phyloP scores from a whole-genome alignment of 83 land plant genomes.

The Diphasiastrum complanatum region DNA sequence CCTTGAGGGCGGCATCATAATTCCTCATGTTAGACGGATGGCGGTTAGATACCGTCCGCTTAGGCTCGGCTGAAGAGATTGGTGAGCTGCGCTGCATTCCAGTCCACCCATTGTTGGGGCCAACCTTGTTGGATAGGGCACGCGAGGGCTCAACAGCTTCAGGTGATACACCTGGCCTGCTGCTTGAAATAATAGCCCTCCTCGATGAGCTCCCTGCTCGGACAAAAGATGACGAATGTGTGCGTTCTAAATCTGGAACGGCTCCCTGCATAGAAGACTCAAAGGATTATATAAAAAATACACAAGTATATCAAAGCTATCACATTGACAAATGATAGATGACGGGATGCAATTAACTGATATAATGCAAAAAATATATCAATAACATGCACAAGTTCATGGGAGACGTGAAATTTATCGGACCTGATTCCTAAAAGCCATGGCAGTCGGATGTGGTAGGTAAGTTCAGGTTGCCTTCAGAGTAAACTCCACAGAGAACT shows the following conservation, averaged over 20 bases:
- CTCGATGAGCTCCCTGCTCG: conserved; percentile 27
- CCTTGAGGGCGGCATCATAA: conserved; percentile 35
- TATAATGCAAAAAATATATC: no score
- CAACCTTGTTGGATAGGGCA: conserved; percentile 14
- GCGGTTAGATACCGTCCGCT: conserved; percentile 35
- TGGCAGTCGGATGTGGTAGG: no score
- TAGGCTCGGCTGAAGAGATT: conserved; percentile 29
- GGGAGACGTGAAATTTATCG: no score
- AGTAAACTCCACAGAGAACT: no score
- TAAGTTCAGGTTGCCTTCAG: no score
- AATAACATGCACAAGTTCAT: no score
- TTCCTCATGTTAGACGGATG: conserved; percentile 22
- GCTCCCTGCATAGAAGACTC: no score
- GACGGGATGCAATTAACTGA: no score
- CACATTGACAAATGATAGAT: no score
- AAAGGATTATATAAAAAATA: no score
- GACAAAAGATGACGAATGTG: conserved; percentile 18
- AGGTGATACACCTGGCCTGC: conserved; percentile 20
- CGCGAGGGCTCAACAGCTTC: conserved; percentile 27
- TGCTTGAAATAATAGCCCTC: conserved; percentile 23
- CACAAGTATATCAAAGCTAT: no score
- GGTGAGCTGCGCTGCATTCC: conserved; percentile 32
- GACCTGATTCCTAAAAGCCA: no score
- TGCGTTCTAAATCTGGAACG: conserved; percentile 19
- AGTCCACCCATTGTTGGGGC: conserved; percentile 15